A percentile compares a stretch with the other conserved stretches of the same genome.
Evolutionary conservation across 2,329 filamentous ascomycete genomes (phyloP).

Genomic region (Beauveria scarabaeidicola): DNA sequence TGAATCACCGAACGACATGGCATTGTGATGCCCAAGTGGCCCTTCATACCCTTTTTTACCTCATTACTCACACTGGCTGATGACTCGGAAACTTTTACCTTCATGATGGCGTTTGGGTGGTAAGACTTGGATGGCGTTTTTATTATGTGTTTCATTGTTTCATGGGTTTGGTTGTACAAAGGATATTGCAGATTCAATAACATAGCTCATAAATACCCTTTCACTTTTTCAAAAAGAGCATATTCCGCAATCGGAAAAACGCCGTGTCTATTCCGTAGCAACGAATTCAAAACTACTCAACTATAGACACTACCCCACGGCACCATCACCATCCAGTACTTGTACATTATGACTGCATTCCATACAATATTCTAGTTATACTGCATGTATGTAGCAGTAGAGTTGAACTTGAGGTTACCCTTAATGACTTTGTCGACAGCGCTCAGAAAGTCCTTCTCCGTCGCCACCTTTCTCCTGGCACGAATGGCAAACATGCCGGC

Average conservation of each 20-base stretch:
- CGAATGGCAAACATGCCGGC: slow-evolving; percentile 98
- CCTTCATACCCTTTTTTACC: not conserved
- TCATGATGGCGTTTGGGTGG: not conserved
- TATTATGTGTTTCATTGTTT: not conserved
- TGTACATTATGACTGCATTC: slow-evolving; percentile 25
- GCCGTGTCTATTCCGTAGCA: slow-evolving; percentile 4
- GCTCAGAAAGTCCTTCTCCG: slow-evolving; percentile 96
- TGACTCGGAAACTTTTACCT: not conserved
- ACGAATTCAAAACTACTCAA: not conserved
- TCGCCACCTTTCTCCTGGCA: slow-evolving; percentile 89
- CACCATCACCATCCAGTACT: slow-evolving; percentile 20
- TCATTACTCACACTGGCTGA: not conserved
- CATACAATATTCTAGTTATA: slow-evolving; percentile 66
- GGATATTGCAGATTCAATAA: not conserved
- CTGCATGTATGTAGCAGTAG: slow-evolving; percentile 94
- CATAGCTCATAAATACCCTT: not conserved
- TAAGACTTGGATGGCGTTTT: not conserved
- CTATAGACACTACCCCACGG: slow-evolving; percentile 13
- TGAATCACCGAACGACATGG: slow-evolving; percentile 21
- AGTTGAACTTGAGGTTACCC: slow-evolving; percentile 99
- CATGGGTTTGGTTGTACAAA: not conserved
- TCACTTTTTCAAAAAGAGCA: not conserved
- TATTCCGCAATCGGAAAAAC: not conserved
- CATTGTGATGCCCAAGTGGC: not conserved
- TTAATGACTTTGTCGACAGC: slow-evolving; percentile 99